Base-by-base conservation (phyloP, 192 early-diverging fungal genomes). In the Chytriomyces confervae region DNA sequence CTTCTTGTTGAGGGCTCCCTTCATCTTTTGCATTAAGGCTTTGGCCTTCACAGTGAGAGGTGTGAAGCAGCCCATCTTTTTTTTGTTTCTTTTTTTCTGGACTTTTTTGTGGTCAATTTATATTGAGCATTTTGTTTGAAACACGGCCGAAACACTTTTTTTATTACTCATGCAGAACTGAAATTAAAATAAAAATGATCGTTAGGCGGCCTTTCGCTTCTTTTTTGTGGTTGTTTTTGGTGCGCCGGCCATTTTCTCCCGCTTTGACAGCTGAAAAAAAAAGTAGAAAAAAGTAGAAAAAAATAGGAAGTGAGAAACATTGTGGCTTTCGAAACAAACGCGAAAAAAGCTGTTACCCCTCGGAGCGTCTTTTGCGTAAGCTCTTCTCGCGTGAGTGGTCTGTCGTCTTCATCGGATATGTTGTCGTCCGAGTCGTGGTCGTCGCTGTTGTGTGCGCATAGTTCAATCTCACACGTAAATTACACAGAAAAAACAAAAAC, bases 371-470 rank as follows among this genome's bases (percentile, higher is more conserved):
- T 80, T 75, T 85, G 83, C 51, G 81, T 85, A 16, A 88, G 72
- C 64, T 88, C 87, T 43, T 88, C 87, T 36, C 87, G 70, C 4
- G 85, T 88, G 48, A 88, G 61, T n/a, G 87, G 87, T 77, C 87
- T 78, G 62, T 88, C 87, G 50, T 88, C 87, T 29, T 88, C 87
- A 18, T 88, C 87, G n/a, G 85, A 82, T 11, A 82, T 80, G 7
- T 79, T 73, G 62, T 86, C 87, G 64, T 81, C 84, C 18, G 79
- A 80, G 71, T 88, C 85, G 69, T 88, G 87, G 61, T 88, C 87
- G 78, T 88, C 87, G 6, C 87, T 88, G 61, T 16, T 0, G 24
- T 27, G 36, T 1, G 0, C 36, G 2, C 36, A 36, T 0, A 36
- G 36, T 36, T 36, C 36, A 36, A 36, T n/a, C n/a, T n/a, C n/a